Evolutionary conservation across 208 protist genomes (phyloP).

Genomic region (Naegleria fowleri): DNA sequence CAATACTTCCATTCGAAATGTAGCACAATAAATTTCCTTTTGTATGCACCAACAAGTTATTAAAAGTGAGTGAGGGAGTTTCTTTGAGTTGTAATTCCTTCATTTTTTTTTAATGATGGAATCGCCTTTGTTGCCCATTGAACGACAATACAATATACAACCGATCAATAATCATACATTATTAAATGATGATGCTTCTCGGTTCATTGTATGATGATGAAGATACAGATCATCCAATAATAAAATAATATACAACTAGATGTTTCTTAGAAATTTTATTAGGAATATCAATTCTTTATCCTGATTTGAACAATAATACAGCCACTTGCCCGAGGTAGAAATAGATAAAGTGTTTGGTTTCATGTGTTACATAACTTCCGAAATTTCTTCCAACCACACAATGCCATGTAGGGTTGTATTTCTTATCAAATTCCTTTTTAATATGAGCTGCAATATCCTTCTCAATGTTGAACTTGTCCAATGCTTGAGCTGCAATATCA

Average conservation of each 20-base stretch:
- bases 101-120: background rate
- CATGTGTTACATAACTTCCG: constrained; percentile 99
- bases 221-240: too few relatives aligned
- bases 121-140: background rate
- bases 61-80: background rate
- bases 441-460: constrained; percentile 99
- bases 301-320: constrained; percentile 96
- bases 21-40: background rate
- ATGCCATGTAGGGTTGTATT: constrained; percentile 99
- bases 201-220: too few relatives aligned
- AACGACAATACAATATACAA: background rate
- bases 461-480: constrained; percentile 92
- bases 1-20: background rate
- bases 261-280: background rate
- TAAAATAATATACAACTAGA: background rate
- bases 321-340: constrained; percentile 99
- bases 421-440: constrained; percentile 99
- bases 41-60: background rate
- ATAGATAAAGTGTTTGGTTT: constrained; percentile 98
- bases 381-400: constrained; percentile 99
- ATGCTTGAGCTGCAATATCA: constrained; percentile 92
- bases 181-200: too few relatives aligned
- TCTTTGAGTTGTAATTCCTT: background rate
- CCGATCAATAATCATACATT: too few relatives aligned
- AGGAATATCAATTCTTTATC: too few relatives aligned